Evolutionary conservation across 495 filamentous ascomycete species (phyloP).

Genomic region (Podospora tetraspora): DNA sequence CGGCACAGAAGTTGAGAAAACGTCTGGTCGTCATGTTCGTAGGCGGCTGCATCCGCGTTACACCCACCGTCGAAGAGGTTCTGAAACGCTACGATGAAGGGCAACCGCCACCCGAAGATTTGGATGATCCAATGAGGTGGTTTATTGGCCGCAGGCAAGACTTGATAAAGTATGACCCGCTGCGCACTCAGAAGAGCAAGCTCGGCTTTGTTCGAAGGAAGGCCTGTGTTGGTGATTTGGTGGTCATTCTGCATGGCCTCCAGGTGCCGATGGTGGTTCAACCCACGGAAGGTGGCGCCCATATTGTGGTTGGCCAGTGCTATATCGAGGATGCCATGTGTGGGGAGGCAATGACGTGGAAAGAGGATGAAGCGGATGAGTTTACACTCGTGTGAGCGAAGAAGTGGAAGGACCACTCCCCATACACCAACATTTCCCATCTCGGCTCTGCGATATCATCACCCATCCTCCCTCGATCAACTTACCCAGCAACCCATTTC

Average conservation of each 20-base stretch:
- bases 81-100: not conserved
- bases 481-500: not conserved
- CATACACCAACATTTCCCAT: not conserved
- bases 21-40: not conserved
- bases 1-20: not conserved
- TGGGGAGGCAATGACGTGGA: not conserved
- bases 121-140: not conserved
- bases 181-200: not conserved
- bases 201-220: not conserved
- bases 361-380: not conserved
- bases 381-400: not conserved
- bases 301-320: not conserved
- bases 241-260: not conserved
- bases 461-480: not conserved
- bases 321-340: not conserved
- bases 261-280: not conserved
- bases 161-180: not conserved
- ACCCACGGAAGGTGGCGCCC: not conserved
- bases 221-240: not conserved
- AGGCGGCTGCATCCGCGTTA: not conserved
- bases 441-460: not conserved
- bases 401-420: not conserved
- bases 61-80: not conserved
- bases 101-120: not conserved
- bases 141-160: not conserved